These are phyloP conservation scores for Leucocoprinus leucothites DNA, from an alignment of 768 basidiomycete genomes.

Conservation along the genomic window DNA sequence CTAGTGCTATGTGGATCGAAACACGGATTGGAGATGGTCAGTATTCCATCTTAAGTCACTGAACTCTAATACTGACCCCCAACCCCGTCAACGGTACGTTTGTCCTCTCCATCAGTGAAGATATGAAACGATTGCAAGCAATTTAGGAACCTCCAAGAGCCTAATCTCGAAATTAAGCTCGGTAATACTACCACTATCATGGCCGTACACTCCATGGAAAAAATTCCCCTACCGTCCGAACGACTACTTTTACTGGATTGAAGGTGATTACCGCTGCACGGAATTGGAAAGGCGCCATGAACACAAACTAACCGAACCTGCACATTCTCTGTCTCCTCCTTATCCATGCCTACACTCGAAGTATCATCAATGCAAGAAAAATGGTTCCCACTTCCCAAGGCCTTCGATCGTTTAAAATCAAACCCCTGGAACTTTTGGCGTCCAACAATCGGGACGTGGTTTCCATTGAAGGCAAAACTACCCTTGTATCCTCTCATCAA, in stretches of 20 bases:
- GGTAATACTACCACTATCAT: conserved; percentile 89
- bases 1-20: too few relatives aligned
- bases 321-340: conserved; percentile 29
- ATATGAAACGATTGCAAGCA: too few relatives aligned
- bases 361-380: conserved; percentile 56
- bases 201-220: conserved; percentile 92
- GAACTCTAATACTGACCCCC: too few relatives aligned
- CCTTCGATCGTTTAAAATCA: conserved; percentile 86
- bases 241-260: conserved; percentile 86
- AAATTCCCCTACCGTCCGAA: conserved; percentile 87
- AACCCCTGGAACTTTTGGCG: conserved; percentile 89
- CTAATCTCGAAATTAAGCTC: conserved; percentile 93
- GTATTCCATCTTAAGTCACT: too few relatives aligned
- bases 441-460: conserved; percentile 91
- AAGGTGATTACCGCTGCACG: conserved; percentile 87
- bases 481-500: conserved; percentile 81
- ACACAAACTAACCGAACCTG: conserved; percentile 68
- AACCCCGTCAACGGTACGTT: too few relatives aligned
- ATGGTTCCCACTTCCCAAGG: conserved; percentile 76
- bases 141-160: conserved; percentile 94
- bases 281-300: conserved; percentile 70
- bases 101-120: too few relatives aligned
- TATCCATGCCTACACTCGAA: conserved; percentile 21
- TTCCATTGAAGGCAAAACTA: conserved; percentile 73
- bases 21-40: too few relatives aligned